phyloP scores from a whole-genome alignment of 1,284 basidiomycete species.

The Paramarasmius palmivorus region DNA sequence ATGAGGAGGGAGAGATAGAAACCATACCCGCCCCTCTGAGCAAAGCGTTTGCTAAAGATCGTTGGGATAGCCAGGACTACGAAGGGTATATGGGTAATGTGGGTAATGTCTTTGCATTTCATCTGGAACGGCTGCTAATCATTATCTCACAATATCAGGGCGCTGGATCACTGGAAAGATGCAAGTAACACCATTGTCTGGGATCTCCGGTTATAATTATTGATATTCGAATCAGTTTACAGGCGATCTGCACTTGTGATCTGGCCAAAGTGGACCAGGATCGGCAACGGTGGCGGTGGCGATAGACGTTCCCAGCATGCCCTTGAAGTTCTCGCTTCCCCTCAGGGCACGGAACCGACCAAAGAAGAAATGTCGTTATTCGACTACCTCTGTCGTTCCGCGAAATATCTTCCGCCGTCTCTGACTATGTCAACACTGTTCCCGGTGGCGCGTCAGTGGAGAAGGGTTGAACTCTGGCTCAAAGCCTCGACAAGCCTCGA shows the following conservation, averaged over 20 bases:
- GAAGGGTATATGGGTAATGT: slow-evolving; percentile 1
- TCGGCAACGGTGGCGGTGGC: neutral
- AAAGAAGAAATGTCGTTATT: neutral
- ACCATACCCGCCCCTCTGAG: neutral
- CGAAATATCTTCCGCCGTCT: neutral
- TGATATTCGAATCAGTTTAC: neutral
- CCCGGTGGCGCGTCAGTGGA: neutral
- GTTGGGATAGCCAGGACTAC: neutral
- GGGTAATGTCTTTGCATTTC: neutral
- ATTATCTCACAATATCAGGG: neutral
- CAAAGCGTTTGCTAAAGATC: neutral
- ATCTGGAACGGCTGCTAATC: neutral
- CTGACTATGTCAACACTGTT: neutral
- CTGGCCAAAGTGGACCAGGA: neutral
- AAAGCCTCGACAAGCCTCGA: neutral
- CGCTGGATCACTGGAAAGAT: neutral
- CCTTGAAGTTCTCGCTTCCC: neutral
- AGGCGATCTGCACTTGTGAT: neutral
- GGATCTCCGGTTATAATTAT: neutral
- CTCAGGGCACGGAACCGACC: neutral
- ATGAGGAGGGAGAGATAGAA: neutral
- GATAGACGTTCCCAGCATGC: neutral
- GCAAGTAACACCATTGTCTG: neutral
- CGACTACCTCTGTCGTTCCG: neutral
- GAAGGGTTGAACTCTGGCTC: neutral